Evolutionary conservation across 345 rosid species (phyloP), one percentile per base, ranked within the genome.

Genomic region (Eucalyptus marginata): DNA sequence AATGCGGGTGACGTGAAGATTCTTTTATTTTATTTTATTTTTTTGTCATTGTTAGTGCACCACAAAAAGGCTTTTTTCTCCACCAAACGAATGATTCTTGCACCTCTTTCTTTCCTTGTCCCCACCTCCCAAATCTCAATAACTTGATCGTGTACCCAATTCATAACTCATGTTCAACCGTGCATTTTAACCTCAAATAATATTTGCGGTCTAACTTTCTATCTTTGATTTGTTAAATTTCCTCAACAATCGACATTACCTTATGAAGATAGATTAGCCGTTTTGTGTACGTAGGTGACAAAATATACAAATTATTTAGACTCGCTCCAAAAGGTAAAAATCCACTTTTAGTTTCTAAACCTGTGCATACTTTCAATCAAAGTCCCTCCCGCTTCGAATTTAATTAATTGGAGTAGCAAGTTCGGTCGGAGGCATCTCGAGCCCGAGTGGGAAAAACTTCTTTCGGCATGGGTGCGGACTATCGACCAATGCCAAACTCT

Each of bases 401-500:
- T 62, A 29, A 62, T 62, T 12, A 62, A 62, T 13, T 27, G 31
- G 15, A 29, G 17, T 13, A 25, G n/a, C 1, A 12, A 25, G 68
- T 59, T 29, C 68, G 68, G 31, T 59, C 8, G 4, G 31, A 59
- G 68, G 31, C 68, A 59, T 29, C 68, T 2, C 33, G 4, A 27
- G 31, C 64, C n/a, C 64, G 13, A 25, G 64, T 62, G 68, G 33
- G 1, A 13, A 29, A 62, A 62, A 62, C 33, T 29, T 62, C 17
- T 62, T 0, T 13, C 0, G 16, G 2, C 33, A 14, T 27, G 4
- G 16, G 33, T 7, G 31, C 0, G 0, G 68, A 62, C 68, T 62
- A 27, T 62, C 31, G 56, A 51, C 22, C 0, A 51, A 51, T 51
- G 54, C 54, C 54, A 33, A 22, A 33, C 81, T 71, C 25, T 33